These are phyloP conservation scores for Eutreptiella sp. DNA, from an alignment of 208 protist species.

Conservation along the genomic window DNA sequence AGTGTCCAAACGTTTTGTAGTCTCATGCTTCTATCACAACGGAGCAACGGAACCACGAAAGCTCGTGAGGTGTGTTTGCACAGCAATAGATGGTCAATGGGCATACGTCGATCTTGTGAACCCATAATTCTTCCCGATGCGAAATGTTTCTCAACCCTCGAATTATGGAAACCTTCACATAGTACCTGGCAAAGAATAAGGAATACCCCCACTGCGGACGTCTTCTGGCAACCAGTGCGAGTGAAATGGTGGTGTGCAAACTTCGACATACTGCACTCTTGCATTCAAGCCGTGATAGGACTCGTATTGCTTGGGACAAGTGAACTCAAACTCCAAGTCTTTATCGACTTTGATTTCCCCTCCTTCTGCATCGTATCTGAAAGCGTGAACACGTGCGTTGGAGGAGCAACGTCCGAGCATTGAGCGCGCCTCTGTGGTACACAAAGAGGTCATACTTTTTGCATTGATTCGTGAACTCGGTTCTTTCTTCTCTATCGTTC, in stretches of 20 bases:
- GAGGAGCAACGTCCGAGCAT: too few relatives aligned
- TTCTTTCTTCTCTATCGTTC: constrained; percentile 31
- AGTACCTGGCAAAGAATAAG: too few relatives aligned
- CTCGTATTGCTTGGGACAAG: constrained; percentile 61
- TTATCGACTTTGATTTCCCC: constrained; percentile 40
- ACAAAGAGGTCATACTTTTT: too few relatives aligned
- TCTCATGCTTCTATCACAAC: too few relatives aligned
- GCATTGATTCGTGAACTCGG: constrained; percentile 59
- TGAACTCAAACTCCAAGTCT: constrained; percentile 60
- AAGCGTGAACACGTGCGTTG: too few relatives aligned
- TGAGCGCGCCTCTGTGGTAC: too few relatives aligned
- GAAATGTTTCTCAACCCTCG: constrained; percentile 58
- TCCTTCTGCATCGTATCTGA: constrained; percentile 55
- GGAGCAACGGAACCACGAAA: background rate
- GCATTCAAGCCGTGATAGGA: constrained; percentile 66
- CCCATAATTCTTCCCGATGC: constrained; percentile 59
- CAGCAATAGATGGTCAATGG: background rate
- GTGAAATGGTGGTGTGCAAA: too few relatives aligned
- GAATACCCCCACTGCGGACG: too few relatives aligned
- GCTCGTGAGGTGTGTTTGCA: background rate
- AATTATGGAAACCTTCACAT: constrained; percentile 54
- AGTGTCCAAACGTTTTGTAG: too few relatives aligned
- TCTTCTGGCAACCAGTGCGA: too few relatives aligned
- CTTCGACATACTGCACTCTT: constrained; percentile 54
- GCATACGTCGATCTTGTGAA: constrained; percentile 48